Conservation (phyloP, 306 rosid genomes). For the Ziziphus jujuba region DNA sequence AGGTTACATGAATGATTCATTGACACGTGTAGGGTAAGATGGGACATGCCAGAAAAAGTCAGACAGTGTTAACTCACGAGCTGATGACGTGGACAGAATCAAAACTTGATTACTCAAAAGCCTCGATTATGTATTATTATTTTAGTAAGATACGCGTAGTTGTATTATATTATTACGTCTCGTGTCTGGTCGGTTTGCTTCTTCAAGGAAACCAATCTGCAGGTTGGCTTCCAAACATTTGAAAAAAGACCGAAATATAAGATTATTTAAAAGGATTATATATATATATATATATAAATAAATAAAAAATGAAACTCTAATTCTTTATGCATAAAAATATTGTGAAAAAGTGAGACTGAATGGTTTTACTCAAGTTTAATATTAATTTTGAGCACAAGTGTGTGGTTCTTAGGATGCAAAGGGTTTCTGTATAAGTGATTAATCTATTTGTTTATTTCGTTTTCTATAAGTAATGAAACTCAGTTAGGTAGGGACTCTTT, state of each 20-base stretch:
- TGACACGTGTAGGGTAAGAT: conserved; percentile 14
- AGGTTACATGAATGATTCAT: conserved; percentile 7
- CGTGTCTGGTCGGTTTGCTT: conserved; percentile 21
- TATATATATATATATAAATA: no score
- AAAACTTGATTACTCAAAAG: not conserved
- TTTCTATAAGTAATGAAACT: not conserved
- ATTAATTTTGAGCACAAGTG: not conserved
- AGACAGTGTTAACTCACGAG: conserved; percentile 6
- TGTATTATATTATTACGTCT: conserved; percentile 22
- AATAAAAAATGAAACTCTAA: no score
- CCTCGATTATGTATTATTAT: not conserved
- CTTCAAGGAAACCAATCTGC: not conserved
- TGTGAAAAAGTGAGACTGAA: no score
- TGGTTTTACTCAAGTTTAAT: not conserved
- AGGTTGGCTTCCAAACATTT: not conserved
- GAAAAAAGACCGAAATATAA: not conserved
- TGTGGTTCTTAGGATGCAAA: conserved; percentile 18
- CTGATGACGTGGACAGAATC: conserved; percentile 38
- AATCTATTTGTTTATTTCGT: not conserved
- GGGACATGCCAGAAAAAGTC: conserved; percentile 9
- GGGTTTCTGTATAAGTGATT: not conserved
- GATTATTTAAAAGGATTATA: not conserved
- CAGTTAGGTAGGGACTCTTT: not conserved
- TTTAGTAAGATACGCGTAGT: conserved; percentile 20
- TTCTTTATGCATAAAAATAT: no score